Evolutionary conservation across 192 early-diverging fungal species (phyloP).

Genomic region (Lobosporangium transversale): DNA sequence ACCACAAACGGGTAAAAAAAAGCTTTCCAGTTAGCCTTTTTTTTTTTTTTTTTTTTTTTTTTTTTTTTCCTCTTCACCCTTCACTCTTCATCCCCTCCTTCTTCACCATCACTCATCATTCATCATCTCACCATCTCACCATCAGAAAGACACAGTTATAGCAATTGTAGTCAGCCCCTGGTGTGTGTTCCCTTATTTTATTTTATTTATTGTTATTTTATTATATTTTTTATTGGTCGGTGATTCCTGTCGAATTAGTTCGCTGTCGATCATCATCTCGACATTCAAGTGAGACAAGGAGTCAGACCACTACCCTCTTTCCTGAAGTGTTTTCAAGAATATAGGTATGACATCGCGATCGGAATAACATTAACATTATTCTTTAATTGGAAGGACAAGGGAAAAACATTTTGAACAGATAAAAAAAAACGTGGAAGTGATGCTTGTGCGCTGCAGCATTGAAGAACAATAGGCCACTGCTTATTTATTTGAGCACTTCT

Average conservation of each 20-base stretch:
- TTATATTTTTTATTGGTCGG: background rate
- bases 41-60: background rate
- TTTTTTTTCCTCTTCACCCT: conserved; percentile 5
- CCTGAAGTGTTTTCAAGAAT: background rate
- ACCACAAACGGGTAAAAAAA: background rate
- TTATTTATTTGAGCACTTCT: too few species aligned
- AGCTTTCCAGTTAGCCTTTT: background rate
- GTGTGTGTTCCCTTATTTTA: background rate
- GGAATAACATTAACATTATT: too few species aligned
- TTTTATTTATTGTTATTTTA: conserved; percentile 5
- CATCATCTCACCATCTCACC: too few species aligned
- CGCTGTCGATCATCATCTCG: conserved; percentile 8
- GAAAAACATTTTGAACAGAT: background rate
- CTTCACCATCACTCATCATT: conserved; percentile 1
- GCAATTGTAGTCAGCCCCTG: too few species aligned
- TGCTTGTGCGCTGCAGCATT: conserved; percentile 11
- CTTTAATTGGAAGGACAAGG: too few species aligned
- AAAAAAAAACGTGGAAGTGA: conserved; percentile 12
- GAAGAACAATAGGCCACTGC: conserved; percentile 2
- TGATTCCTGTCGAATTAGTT: background rate
- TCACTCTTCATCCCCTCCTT: background rate
- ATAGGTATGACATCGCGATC: conserved; percentile 7
- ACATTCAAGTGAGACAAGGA: conserved; percentile 1
- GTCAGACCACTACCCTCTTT: background rate
- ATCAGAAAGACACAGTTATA: background rate